Base-by-base conservation (phyloP, 306 rosid species). In the Citrullus amarus region DNA sequence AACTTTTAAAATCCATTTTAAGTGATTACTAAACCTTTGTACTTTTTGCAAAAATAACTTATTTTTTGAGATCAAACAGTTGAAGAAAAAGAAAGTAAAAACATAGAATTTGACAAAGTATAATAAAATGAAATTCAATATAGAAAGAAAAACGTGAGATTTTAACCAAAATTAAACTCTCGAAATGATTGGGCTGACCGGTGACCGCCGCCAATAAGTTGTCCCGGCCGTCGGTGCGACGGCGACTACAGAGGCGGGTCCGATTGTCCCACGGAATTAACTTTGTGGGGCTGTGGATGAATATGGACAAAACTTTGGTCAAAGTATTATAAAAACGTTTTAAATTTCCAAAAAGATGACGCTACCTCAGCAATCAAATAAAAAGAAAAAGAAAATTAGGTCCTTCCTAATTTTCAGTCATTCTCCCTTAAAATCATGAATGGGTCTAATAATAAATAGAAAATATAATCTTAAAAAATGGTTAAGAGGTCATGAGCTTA, bases 191-290 rank as follows among this genome's bases (percentile, higher is more conserved):
- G 78, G 82, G 78, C 11, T 30, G 14, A 78, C 81, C 68, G 82
- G 25, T 22, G 14, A 82, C 82, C 57, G 85, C 62, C 89, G 80
- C 87, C 51, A 56, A 76, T 53, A n/a, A 32, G 79, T 76, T 54
- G 77, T 46, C 70, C 80, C 63, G 38, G 36, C 54, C 55, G 36
- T 41, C 55, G 75, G 18, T 2, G 36, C 73, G 55, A 53, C 54
- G 75, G 55, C 18, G 55, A 41, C 8, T 10, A 43, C 55, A 43
- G 55, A 43, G 34, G 74, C 74, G 74, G 74, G 53, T 68, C 54
- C 3, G 74, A 68, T n/a, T 68, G 34, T 11, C 74, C 74, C 17
- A 67, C 17, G 17, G 11, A 5, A 66, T n/a, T n/a, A n/a, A n/a
- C 4, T 4, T 2, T 13, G 74, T 67, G 75, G 16, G 73, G 75